Percentiles rank a stretch among this genome's conserved stretches.
phyloP scores from a whole-genome alignment of 2,329 filamentous ascomycete genomes.

The Cladosporium sp. region DNA sequence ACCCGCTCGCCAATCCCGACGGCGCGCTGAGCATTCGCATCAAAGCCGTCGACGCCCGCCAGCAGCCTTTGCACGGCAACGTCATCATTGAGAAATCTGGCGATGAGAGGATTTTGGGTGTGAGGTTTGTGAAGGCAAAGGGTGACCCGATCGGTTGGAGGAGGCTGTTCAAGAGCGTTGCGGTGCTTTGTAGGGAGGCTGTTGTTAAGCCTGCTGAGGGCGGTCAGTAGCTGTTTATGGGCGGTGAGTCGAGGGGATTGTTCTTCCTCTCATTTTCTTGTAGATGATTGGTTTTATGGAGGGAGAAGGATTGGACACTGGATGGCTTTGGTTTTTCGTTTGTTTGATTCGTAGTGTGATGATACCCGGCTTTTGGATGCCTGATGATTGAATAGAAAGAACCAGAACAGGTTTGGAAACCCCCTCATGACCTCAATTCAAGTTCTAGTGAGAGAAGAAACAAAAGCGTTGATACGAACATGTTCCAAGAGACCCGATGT shows the following conservation, averaged over 20 bases:
- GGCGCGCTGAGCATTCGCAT: slow-evolving; percentile 48
- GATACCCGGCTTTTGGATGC: too few species aligned
- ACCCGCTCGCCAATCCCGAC: slow-evolving; percentile 28
- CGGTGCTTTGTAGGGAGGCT: slow-evolving; percentile 78
- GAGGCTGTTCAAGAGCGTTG: slow-evolving; percentile 94
- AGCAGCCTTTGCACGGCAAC: slow-evolving; percentile 70
- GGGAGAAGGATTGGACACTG: too few species aligned
- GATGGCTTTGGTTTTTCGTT: too few species aligned
- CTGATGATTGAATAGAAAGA: too few species aligned
- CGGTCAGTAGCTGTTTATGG: background rate
- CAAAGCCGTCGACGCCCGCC: slow-evolving; percentile 66
- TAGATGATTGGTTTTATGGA: background rate
- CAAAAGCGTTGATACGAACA: too few species aligned
- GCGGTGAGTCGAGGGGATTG: background rate
- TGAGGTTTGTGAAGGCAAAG: slow-evolving; percentile 92
- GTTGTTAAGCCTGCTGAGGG: slow-evolving; percentile 40
- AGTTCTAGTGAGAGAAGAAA: too few species aligned
- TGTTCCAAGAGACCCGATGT: too few species aligned
- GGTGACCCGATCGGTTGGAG: slow-evolving; percentile 97
- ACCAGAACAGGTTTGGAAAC: too few species aligned
- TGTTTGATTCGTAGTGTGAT: too few species aligned
- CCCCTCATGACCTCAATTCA: too few species aligned
- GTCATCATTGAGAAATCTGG: slow-evolving; percentile 67
- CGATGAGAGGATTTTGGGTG: slow-evolving; percentile 51
- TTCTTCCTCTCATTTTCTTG: background rate